These are phyloP conservation scores for Sclerotinia borealis DNA, from an alignment of 2,329 filamentous ascomycete genomes.

Conservation along the genomic window DNA sequence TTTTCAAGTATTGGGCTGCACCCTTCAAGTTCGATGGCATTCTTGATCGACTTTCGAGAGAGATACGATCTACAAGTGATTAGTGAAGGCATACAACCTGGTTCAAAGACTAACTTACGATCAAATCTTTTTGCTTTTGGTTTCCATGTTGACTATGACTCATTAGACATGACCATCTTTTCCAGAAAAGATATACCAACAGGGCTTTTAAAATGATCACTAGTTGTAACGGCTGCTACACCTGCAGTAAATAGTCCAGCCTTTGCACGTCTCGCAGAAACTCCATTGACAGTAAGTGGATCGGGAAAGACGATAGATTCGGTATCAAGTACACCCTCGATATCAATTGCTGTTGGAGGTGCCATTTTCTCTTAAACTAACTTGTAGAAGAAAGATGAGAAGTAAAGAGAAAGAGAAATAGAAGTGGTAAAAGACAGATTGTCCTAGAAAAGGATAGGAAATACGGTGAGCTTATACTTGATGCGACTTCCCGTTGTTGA, in stretches of 20 bases:
- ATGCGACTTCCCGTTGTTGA: slow-evolving; percentile 3
- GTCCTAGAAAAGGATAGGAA: background rate
- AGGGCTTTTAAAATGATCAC: slow-evolving; percentile 76
- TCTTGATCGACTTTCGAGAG: slow-evolving; percentile 52
- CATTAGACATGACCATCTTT: slow-evolving; percentile 6
- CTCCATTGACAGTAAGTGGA: slow-evolving; percentile 57
- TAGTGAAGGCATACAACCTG: slow-evolving; percentile 10
- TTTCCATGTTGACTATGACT: slow-evolving; percentile 48
- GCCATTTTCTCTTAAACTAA: slow-evolving; percentile 19
- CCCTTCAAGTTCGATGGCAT: slow-evolving; percentile 57
- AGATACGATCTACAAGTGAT: slow-evolving; percentile 44
- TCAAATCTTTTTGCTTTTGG: slow-evolving; percentile 80
- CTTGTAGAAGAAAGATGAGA: background rate
- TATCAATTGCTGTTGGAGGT: slow-evolving; percentile 39
- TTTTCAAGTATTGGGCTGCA: slow-evolving; percentile 44
- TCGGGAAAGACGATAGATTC: slow-evolving; percentile 25
- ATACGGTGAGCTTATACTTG: slow-evolving; percentile 3
- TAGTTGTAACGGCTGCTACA: slow-evolving; percentile 69
- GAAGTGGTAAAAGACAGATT: background rate
- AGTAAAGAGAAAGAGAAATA: background rate
- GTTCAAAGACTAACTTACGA: slow-evolving; percentile 49
- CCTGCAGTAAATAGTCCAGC: slow-evolving; percentile 68
- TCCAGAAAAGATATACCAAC: slow-evolving; percentile 39
- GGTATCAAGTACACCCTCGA: slow-evolving; percentile 41
- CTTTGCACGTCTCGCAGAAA: slow-evolving; percentile 62